These are phyloP conservation scores for Pinus albicaulis DNA, from an alignment of 75 land plant genomes.

Conservation along the genomic window DNA sequence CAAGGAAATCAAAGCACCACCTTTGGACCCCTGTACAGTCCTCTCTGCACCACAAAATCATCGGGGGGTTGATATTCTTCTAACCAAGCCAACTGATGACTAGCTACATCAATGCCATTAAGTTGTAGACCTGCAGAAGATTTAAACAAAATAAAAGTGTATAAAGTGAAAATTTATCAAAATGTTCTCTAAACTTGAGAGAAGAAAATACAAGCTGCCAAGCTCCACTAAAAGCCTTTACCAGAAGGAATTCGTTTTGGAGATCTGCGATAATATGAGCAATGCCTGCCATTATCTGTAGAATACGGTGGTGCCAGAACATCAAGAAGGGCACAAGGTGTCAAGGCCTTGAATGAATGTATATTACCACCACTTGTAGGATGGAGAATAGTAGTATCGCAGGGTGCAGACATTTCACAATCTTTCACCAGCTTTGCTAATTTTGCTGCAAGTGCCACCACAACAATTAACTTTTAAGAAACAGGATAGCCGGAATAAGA, in stretches of 20 bases:
- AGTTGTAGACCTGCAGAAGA: slow-evolving; percentile 5
- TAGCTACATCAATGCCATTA: background rate
- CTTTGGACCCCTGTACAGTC: slow-evolving; percentile 63
- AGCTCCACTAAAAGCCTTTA: slow-evolving; percentile 11
- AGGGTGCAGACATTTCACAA: slow-evolving; percentile 74
- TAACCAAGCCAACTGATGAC: slow-evolving; percentile 54
- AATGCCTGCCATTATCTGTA: slow-evolving; percentile 78
- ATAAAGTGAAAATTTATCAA: background rate
- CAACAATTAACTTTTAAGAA: background rate
- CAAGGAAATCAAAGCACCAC: slow-evolving; percentile 7
- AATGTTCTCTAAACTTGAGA: background rate
- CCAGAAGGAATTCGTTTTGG: slow-evolving; percentile 43
- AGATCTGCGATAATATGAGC: slow-evolving; percentile 75
- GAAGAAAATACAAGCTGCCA: background rate
- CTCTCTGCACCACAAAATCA: slow-evolving; percentile 71
- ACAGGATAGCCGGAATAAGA: no score
- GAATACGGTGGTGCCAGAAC: slow-evolving; percentile 93
- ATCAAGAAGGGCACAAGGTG: slow-evolving; percentile 93
- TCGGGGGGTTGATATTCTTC: slow-evolving; percentile 86
- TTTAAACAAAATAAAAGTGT: slow-evolving; percentile 2
- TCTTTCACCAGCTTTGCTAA: slow-evolving; percentile 79
- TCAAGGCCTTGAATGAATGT: slow-evolving; percentile 77
- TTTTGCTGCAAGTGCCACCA: slow-evolving; percentile 44
- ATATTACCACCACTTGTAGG: slow-evolving; percentile 90
- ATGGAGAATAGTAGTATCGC: slow-evolving; percentile 72